Evolutionary conservation across 768 basidiomycete genomes (phyloP).

Genomic region (Wakefieldia striispora): DNA sequence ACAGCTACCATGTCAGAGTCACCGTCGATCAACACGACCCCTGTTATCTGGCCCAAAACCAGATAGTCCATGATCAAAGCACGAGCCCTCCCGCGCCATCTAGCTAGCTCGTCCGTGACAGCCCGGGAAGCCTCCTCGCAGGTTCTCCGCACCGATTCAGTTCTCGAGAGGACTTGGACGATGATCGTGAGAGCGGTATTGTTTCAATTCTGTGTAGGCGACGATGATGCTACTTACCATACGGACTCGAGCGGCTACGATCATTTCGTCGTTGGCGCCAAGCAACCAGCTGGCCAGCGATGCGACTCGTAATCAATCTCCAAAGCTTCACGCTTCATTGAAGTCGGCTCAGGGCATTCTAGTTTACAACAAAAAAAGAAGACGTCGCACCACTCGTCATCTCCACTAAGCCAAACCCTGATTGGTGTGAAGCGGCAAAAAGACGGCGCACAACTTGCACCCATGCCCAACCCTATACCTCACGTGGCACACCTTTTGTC

Average conservation of each 20-base stretch:
- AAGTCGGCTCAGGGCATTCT: conserved; percentile 66
- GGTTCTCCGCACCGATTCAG: conserved; percentile 43
- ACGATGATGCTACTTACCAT: conserved; percentile 22
- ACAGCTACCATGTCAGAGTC: too few species aligned
- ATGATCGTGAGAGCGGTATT: conserved; percentile 24
- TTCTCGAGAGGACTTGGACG: conserved; percentile 28
- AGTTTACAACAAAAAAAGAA: conserved; percentile 46
- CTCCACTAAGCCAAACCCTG: conserved; percentile 79
- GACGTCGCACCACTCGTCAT: conserved; percentile 73
- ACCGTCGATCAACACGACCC: conserved; percentile 68
- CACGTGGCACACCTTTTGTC: conserved; percentile 41
- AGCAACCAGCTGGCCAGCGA: conserved; percentile 84
- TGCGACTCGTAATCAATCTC: conserved; percentile 51
- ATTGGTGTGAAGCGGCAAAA: conserved; percentile 83
- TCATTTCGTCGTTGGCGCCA: conserved; percentile 68
- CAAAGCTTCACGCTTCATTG: conserved; percentile 30
- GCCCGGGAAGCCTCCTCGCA: conserved; percentile 56
- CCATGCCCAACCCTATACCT: conserved; percentile 6
- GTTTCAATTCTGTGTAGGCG: conserved; percentile 25
- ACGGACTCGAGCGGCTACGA: conserved; percentile 60
- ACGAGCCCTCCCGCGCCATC: conserved; percentile 59
- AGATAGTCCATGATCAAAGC: conserved; percentile 55
- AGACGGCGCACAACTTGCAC: conserved; percentile 42
- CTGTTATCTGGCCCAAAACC: conserved; percentile 64
- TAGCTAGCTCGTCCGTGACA: conserved; percentile 36